phyloP scores from a whole-genome alignment of 1,284 basidiomycete species.

The Cryptococcus sp. region DNA sequence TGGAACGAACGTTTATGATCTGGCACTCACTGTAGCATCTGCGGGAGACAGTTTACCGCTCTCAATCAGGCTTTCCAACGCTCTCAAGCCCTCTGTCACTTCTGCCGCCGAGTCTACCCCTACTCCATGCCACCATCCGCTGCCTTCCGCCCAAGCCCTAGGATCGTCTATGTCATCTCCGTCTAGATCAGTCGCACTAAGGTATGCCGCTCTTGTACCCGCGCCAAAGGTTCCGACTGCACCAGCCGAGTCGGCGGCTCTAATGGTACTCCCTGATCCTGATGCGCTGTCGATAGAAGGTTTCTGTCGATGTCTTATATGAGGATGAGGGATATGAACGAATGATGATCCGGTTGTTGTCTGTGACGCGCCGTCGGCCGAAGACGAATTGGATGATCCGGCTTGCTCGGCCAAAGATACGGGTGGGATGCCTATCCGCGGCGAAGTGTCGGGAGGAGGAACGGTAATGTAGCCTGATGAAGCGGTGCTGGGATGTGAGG shows the following conservation, averaged over 20 bases:
- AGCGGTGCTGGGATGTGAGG: slow-evolving; percentile 21
- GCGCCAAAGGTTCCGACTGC: background rate
- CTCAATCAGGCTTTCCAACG: slow-evolving; percentile 19
- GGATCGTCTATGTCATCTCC: slow-evolving; percentile 39
- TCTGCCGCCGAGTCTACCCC: slow-evolving; percentile 25
- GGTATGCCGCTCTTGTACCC: slow-evolving; percentile 23
- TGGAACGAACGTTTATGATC: slow-evolving; percentile 11
- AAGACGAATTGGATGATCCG: slow-evolving; percentile 5
- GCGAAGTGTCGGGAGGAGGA: slow-evolving; percentile 14
- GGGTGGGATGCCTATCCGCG: slow-evolving; percentile 1
- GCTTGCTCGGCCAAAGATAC: slow-evolving; percentile 1
- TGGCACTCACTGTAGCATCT: slow-evolving; percentile 58
- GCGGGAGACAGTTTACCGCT: slow-evolving; percentile 21
- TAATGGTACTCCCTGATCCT: slow-evolving; percentile 20
- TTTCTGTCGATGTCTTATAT: slow-evolving; percentile 22
- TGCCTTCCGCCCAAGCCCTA: slow-evolving; percentile 30
- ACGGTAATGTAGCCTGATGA: slow-evolving; percentile 31
- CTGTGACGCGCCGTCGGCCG: slow-evolving; percentile 27
- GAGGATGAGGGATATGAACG: slow-evolving; percentile 44
- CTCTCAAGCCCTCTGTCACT: slow-evolving; percentile 29
- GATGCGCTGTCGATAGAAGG: slow-evolving; percentile 12
- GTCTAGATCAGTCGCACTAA: slow-evolving; percentile 38
- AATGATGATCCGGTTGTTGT: slow-evolving; percentile 32
- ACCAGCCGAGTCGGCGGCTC: slow-evolving; percentile 4
- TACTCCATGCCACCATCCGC: slow-evolving; percentile 33